Conservation (phyloP, 495 filamentous ascomycete species). For the Penicillium herquei region DNA sequence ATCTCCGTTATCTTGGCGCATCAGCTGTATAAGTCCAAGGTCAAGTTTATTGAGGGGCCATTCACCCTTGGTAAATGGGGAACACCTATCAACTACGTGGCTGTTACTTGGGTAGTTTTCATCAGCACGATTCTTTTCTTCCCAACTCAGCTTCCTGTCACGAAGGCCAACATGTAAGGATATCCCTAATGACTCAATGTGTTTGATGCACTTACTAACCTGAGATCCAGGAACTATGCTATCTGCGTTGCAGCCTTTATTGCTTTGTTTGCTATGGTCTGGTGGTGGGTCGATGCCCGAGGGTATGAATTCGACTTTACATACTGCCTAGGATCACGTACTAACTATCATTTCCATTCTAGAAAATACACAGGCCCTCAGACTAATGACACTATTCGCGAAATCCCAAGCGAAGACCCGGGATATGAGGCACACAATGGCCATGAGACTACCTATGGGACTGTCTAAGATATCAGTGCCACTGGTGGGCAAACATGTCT, state of each 20-base stretch:
- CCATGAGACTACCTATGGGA: neutral
- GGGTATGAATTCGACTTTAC: conserved; percentile 37
- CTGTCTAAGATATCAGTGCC: too few relatives aligned
- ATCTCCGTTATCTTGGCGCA: conserved; percentile 67
- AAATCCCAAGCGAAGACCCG: conserved; percentile 37
- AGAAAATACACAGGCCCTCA: conserved; percentile 57
- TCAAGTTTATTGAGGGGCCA: conserved; percentile 63
- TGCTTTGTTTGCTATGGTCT: conserved; percentile 57
- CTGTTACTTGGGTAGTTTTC: conserved; percentile 64
- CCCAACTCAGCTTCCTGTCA: conserved; percentile 60
- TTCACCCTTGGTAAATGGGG: conserved; percentile 64
- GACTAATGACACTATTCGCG: conserved; percentile 47
- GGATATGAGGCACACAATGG: conserved; percentile 9
- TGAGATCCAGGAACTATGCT: conserved; percentile 59
- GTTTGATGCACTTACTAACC: conserved; percentile 4
- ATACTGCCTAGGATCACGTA: too few relatives aligned
- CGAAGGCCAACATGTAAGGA: conserved; percentile 58
- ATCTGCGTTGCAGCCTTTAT: conserved; percentile 64
- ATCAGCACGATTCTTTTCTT: conserved; percentile 69
- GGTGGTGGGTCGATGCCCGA: conserved; percentile 64
- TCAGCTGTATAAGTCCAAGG: conserved; percentile 54
- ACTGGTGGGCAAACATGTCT: neutral
- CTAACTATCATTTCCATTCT: neutral
- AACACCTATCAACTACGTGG: conserved; percentile 56
- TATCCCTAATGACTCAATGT: neutral